Percentiles rank a stretch among this genome's conserved stretches.
Conservation (phyloP, 495 filamentous ascomycete genomes). For the Beverwykella pulmonaria region DNA sequence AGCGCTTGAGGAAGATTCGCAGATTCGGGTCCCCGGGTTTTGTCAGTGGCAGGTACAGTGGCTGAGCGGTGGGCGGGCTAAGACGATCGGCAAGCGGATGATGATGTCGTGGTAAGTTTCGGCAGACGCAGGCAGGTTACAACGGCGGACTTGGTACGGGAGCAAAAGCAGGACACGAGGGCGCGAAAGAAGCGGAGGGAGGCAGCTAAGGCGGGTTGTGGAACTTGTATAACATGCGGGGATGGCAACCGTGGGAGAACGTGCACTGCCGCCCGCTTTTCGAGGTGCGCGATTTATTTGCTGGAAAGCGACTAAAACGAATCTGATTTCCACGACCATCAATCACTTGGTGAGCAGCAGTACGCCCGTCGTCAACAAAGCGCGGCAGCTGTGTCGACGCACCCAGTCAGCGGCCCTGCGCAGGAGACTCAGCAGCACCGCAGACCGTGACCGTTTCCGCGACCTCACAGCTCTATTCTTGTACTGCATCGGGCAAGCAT, state of each 20-base stretch:
- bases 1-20: not conserved
- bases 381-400: not conserved
- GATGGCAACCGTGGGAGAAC: not conserved
- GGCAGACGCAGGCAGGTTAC: not conserved
- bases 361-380: not conserved
- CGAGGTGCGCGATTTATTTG: conserved; percentile 3
- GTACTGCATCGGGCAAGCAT: too few species aligned
- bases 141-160: too few species aligned
- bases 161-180: too few species aligned
- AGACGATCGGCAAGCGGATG: not conserved
- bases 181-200: not conserved
- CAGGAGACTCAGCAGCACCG: not conserved
- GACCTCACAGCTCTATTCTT: not conserved
- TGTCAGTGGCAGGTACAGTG: not conserved
- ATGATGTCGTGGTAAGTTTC: not conserved
- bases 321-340: not conserved
- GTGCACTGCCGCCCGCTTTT: not conserved
- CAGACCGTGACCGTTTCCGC: not conserved
- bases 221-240: not conserved
- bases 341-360: not conserved
- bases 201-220: not conserved
- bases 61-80: not conserved
- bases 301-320: not conserved
- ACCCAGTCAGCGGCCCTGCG: not conserved
- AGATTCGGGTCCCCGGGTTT: not conserved